Percentiles rank a stretch among this genome's conserved stretches.
Evolutionary conservation across 805 yeast genomes (phyloP).

Genomic region (Komagataella phaffii): DNA sequence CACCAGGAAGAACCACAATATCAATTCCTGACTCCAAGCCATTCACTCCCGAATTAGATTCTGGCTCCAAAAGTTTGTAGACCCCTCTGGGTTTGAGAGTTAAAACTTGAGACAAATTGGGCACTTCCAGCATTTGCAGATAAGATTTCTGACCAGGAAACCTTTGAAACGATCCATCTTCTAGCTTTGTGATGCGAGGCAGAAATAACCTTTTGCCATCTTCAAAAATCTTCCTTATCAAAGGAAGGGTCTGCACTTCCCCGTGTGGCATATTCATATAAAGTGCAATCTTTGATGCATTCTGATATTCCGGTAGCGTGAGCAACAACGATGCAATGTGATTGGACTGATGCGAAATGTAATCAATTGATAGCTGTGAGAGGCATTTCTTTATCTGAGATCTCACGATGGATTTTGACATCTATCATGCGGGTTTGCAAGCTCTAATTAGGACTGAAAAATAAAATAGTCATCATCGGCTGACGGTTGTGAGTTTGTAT

Average conservation of each 20-base stretch:
- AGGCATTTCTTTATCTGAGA: constrained; percentile 2
- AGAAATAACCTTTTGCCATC: constrained; percentile 36
- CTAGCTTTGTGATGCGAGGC: constrained; percentile 28
- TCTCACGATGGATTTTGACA: constrained; percentile 4
- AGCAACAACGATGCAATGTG: constrained; percentile 11
- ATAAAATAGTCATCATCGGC: background rate
- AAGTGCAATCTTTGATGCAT: constrained; percentile 41
- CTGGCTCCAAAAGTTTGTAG: constrained; percentile 60
- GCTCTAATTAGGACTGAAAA: background rate
- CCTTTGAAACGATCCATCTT: constrained; percentile 13
- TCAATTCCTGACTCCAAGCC: constrained; percentile 34
- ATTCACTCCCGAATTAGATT: constrained; percentile 5
- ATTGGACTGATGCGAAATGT: constrained; percentile 3
- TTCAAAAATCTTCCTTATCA: constrained; percentile 39
- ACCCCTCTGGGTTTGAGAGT: constrained; percentile 52
- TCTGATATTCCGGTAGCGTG: constrained; percentile 21
- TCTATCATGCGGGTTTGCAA: background rate
- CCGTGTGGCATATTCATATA: constrained; percentile 66
- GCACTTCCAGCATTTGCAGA: constrained; percentile 44
- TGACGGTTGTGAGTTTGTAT: no score
- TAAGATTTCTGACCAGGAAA: constrained; percentile 23
- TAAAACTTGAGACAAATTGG: constrained; percentile 24
- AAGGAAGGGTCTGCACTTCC: constrained; percentile 48
- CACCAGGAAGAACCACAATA: constrained; percentile 71
- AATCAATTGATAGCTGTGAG: background rate